A percentile compares a stretch with the other conserved stretches of the same genome.
phyloP scores from a whole-genome alignment of 1,284 basidiomycete species.

The Austroboletus sp. region DNA sequence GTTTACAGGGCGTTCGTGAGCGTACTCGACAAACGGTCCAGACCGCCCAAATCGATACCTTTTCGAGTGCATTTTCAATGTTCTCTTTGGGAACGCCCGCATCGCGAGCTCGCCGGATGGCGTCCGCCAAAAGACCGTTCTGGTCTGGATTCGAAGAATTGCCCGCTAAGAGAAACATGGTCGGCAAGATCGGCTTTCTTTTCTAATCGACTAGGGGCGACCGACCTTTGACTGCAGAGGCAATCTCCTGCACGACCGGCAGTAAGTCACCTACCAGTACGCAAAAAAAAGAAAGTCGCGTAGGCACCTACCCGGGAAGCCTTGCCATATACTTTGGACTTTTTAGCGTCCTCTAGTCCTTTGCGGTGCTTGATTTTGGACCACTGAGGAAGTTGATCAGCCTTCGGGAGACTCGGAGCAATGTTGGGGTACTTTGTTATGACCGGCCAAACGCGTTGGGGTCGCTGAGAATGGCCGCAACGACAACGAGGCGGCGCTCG shows the following conservation, averaged over 20 bases:
- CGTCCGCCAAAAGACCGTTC: conserved; percentile 58
- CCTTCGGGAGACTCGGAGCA: neutral
- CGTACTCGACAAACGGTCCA: neutral
- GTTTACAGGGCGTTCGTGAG: conserved; percentile 1
- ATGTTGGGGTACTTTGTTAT: conserved; percentile 51
- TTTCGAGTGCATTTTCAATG: conserved; percentile 64
- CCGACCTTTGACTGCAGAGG: conserved; percentile 60
- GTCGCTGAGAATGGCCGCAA: conserved; percentile 37
- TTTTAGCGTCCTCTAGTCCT: conserved; percentile 63
- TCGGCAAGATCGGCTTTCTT: neutral
- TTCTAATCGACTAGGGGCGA: conserved; percentile 1
- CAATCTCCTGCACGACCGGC: conserved; percentile 57
- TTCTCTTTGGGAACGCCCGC: conserved; percentile 72
- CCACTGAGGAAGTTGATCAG: conserved; percentile 47
- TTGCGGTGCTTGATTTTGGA: conserved; percentile 84
- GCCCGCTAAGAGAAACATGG: conserved; percentile 40
- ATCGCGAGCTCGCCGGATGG: conserved; percentile 56
- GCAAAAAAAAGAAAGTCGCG: neutral
- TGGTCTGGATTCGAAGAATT: conserved; percentile 59
- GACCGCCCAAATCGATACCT: conserved; percentile 36
- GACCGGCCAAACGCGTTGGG: conserved; percentile 44
- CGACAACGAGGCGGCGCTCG: conserved; percentile 1
- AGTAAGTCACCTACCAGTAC: conserved; percentile 1
- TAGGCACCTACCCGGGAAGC: conserved; percentile 48
- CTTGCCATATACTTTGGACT: conserved; percentile 54